Evolutionary conservation across 2,329 filamentous ascomycete species (phyloP).

Genomic region (Dactylonectria estremocensis): DNA sequence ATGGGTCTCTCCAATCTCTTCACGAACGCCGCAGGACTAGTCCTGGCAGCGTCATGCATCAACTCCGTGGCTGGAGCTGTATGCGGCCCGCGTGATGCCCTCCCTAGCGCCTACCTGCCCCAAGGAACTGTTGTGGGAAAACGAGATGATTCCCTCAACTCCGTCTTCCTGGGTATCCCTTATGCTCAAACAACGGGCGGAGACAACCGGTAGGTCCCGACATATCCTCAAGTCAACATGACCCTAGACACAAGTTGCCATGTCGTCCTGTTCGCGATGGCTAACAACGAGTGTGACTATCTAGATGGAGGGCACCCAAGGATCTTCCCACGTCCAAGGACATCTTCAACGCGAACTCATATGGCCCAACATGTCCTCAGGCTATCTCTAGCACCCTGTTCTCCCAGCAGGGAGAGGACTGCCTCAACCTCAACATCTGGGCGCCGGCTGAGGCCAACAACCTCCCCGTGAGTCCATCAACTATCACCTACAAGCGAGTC

Average conservation of each 20-base stretch:
- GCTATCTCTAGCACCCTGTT: conserved; percentile 36
- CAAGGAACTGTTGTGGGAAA: conserved; percentile 55
- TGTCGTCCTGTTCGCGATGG: background rate
- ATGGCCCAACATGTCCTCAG: conserved; percentile 45
- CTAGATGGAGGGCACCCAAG: conserved; percentile 44
- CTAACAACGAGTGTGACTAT: conserved; percentile 11
- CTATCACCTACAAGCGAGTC: background rate
- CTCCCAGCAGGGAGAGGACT: conserved; percentile 55
- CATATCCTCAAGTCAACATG: background rate
- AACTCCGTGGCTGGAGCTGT: conserved; percentile 6
- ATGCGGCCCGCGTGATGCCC: background rate
- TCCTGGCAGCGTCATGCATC: conserved; percentile 37
- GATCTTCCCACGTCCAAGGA: conserved; percentile 33
- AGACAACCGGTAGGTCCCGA: conserved; percentile 49
- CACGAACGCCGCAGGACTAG: conserved; percentile 32
- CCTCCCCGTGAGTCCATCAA: conserved; percentile 45
- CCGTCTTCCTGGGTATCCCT: conserved; percentile 57
- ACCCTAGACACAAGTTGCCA: background rate
- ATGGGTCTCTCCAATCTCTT: conserved; percentile 38
- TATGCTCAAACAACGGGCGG: conserved; percentile 58
- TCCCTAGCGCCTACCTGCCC: conserved; percentile 37
- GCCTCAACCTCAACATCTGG: conserved; percentile 60
- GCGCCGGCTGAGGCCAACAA: conserved; percentile 45
- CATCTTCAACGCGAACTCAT: conserved; percentile 34
- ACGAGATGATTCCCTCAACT: conserved; percentile 52